phyloP scores from a whole-genome alignment of 2,329 filamentous ascomycete species.

The Colletotrichum shisoi region DNA sequence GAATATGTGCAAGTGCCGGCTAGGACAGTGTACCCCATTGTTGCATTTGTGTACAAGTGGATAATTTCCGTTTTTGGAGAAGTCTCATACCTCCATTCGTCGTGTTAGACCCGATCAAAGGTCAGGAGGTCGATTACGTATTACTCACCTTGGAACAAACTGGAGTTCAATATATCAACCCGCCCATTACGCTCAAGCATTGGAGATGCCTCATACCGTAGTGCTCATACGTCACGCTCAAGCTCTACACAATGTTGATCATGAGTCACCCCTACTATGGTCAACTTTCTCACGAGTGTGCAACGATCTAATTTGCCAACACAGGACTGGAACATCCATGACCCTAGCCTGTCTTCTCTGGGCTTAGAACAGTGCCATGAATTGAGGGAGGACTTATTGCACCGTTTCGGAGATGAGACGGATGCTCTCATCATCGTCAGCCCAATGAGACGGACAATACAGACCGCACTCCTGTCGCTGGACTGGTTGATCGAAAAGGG shows the following conservation, averaged over 20 bases:
- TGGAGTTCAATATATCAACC: neutral
- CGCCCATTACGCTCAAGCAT: neutral
- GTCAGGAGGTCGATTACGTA: neutral
- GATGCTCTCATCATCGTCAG: conserved; percentile 66
- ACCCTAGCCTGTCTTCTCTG: conserved; percentile 60
- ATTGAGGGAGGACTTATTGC: conserved; percentile 54
- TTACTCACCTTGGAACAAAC: neutral
- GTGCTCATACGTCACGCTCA: conserved; percentile 93
- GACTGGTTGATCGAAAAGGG: conserved; percentile 65
- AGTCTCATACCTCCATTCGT: too few relatives aligned
- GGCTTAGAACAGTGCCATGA: conserved; percentile 59
- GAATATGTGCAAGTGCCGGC: too few relatives aligned
- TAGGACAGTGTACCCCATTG: too few relatives aligned
- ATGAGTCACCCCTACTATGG: conserved; percentile 53
- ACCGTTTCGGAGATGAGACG: conserved; percentile 46
- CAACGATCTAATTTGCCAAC: conserved; percentile 40
- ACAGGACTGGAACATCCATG: conserved; percentile 60
- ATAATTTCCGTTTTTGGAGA: neutral
- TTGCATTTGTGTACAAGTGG: too few relatives aligned
- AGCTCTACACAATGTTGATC: conserved; percentile 61
- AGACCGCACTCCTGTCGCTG: conserved; percentile 67
- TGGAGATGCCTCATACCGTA: conserved; percentile 63
- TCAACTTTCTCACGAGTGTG: conserved; percentile 4
- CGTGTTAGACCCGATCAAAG: too few relatives aligned
- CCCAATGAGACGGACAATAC: conserved; percentile 70